Evolutionary conservation across 306 rosid species (phyloP).

Genomic region (Fragaria nilgerrensis): DNA sequence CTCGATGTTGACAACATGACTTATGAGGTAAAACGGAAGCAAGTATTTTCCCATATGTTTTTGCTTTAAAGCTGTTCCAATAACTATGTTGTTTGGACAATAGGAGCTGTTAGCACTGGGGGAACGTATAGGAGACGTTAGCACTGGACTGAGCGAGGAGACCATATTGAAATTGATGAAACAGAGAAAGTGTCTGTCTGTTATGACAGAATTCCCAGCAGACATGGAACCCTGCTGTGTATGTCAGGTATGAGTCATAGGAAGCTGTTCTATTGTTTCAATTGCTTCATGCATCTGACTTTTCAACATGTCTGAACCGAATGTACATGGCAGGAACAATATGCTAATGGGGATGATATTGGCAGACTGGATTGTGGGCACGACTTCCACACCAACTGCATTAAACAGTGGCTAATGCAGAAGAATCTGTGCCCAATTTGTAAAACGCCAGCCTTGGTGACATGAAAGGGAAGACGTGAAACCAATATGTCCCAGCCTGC

Average conservation of each 20-base stretch:
- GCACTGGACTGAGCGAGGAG: conserved; percentile 73
- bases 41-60: conserved; percentile 19
- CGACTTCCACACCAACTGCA: conserved; percentile 70
- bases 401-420: conserved; percentile 83
- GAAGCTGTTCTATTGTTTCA: not conserved
- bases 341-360: conserved; percentile 55
- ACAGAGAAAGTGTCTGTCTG: conserved; percentile 32
- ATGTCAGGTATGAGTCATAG: conserved; percentile 59
- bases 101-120: conserved; percentile 85
- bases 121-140: conserved; percentile 85
- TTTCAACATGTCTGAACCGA: conserved; percentile 5
- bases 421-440: conserved; percentile 89
- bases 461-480: conserved; percentile 37
- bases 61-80: conserved; percentile 12
- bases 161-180: conserved; percentile 54
- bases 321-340: conserved; percentile 57
- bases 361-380: conserved; percentile 89
- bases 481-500: conserved; percentile 17
- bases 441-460: conserved; percentile 67
- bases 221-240: conserved; percentile 80
- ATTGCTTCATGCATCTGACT: conserved; percentile 8
- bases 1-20: conserved; percentile 96
- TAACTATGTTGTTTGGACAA: conserved; percentile 27
- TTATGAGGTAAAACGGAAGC: conserved; percentile 61
- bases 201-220: conserved; percentile 32